Conservation (phyloP, 306 rosid species). For the Fagus crenata region DNA sequence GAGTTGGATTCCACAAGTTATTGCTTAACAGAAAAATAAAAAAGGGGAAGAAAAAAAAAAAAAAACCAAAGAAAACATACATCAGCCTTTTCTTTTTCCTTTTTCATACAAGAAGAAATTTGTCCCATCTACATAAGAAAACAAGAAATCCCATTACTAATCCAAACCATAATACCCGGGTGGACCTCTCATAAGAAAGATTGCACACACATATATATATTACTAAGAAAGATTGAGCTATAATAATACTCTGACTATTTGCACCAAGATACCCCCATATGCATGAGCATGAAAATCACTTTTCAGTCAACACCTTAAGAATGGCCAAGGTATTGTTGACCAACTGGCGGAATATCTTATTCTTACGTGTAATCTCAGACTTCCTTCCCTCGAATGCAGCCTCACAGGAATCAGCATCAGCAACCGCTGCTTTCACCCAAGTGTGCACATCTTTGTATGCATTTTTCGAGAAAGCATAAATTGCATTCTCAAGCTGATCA, state of each 20-base stretch:
- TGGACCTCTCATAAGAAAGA: too few relatives aligned
- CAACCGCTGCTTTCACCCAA: slow-evolving; percentile 36
- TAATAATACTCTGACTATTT: neutral
- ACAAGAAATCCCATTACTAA: too few relatives aligned
- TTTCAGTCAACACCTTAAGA: neutral
- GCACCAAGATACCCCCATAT: neutral
- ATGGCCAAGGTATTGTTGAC: slow-evolving; percentile 33
- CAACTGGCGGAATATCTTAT: slow-evolving; percentile 18
- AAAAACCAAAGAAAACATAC: too few relatives aligned
- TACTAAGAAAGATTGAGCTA: neutral
- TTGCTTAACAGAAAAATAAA: too few relatives aligned
- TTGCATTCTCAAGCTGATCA: slow-evolving; percentile 42
- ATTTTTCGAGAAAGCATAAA: slow-evolving; percentile 5
- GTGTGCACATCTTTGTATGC: slow-evolving; percentile 20
- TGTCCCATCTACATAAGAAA: too few relatives aligned
- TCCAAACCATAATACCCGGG: too few relatives aligned
- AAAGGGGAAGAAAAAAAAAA: too few relatives aligned
- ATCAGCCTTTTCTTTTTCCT: too few relatives aligned
- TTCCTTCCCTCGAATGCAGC: neutral
- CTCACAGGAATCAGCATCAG: slow-evolving; percentile 27
- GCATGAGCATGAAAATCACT: neutral
- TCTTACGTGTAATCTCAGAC: slow-evolving; percentile 1
- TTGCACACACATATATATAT: neutral
- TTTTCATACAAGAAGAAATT: too few relatives aligned
- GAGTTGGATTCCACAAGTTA: too few relatives aligned